Percentiles rank a stretch among this genome's conserved stretches.
These are phyloP conservation scores for Taxillus chinensis DNA, from an alignment of 164 flowering plant species.

Conservation along the genomic window DNA sequence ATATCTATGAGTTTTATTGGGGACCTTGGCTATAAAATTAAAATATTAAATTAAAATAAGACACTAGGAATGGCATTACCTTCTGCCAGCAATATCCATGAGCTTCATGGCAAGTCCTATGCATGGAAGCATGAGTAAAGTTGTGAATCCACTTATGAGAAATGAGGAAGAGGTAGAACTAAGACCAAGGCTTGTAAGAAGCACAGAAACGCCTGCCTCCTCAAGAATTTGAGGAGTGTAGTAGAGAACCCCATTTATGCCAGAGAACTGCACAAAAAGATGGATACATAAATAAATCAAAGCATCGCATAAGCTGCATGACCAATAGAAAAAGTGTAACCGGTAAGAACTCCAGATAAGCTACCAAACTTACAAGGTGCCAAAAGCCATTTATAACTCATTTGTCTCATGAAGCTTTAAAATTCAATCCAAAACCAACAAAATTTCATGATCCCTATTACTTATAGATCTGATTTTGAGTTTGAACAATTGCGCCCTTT, in stretches of 20 bases:
- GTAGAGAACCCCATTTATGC: slow-evolving; percentile 88
- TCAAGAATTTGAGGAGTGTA: slow-evolving; percentile 90
- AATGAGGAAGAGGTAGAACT: slow-evolving; percentile 62
- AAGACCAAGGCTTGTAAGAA: slow-evolving; percentile 60
- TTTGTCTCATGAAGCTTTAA: too few species aligned
- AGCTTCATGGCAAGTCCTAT: slow-evolving; percentile 89
- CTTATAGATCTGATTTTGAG: too few species aligned
- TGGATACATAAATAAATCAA: neutral
- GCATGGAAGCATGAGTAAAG: slow-evolving; percentile 83
- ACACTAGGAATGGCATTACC: slow-evolving; percentile 28
- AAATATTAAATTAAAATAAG: too few species aligned
- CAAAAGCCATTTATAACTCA: neutral
- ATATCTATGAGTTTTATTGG: too few species aligned
- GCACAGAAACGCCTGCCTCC: slow-evolving; percentile 83
- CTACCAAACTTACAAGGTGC: neutral
- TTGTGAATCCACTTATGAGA: slow-evolving; percentile 77
- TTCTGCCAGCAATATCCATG: slow-evolving; percentile 85
- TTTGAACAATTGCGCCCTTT: too few species aligned
- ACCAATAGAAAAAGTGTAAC: neutral
- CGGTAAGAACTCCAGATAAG: neutral
- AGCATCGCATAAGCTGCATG: neutral
- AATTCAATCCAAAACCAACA: too few species aligned
- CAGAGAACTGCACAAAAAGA: slow-evolving; percentile 58
- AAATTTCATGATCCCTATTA: too few species aligned
- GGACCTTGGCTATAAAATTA: too few species aligned